Base-by-base conservation (phyloP, 2,329 filamentous ascomycete species). In the Exophiala aquamarina region DNA sequence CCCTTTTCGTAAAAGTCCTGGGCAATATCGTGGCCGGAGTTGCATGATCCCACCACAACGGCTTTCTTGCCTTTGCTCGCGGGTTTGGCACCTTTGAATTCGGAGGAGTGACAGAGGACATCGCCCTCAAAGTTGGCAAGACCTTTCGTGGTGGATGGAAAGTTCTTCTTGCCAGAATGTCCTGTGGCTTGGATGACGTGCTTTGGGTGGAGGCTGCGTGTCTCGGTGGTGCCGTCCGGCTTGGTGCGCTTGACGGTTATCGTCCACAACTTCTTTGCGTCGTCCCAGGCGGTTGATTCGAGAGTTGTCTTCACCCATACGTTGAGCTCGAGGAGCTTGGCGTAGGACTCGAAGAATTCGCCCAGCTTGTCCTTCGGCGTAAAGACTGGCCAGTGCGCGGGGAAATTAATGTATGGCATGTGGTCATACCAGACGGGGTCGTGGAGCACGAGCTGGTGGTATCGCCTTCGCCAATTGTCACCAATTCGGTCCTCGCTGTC, bases 341-440 rank as follows among this genome's bases (percentile, higher is more conserved):
- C 83, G 54, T 88, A 87, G 0, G 76, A 69, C 54, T 86, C 83
- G 50, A 87, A 82, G 66, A 81, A 88, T 34, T 86, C 81, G 1
- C 74, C 84, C 0, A 87, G 69, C 59, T 87, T 87, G 63, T 87
- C 83, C 60, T 87, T 87, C 4, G 83, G 82, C 0, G 83, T 86
- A 62, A 85, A 88, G 13, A 84, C 69, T 3, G 84, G 84, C 84
- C 84, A 88, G 42, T 75, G 74, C 1, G 49, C 60, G 0, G 84
- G 84, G 60, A 87, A 88, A 0, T 69, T 67, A 3, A 88, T 56
- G 61, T 85, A 87, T 0, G 84, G 80, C 69, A 86, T 68, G 58
- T 73, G 70, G 41, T 69, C 66, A 44, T 68, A 73, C 63, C 70
- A 83, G 2, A 86, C 78, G 0, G 83, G 82, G 55, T 87, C 84